Conservation (phyloP, 345 rosid species). For the Trapa incisa region DNA sequence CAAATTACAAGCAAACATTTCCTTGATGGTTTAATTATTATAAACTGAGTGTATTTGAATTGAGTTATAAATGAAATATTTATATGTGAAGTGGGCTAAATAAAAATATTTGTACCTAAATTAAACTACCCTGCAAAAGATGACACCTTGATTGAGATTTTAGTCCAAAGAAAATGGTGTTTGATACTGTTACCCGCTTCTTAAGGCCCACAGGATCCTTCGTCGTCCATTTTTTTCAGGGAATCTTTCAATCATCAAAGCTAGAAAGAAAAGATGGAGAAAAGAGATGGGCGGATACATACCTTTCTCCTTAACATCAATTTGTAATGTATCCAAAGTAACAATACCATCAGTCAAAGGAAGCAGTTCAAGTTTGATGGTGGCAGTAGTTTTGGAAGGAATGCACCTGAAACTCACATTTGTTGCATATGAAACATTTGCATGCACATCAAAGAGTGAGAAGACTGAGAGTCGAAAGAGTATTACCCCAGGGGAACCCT, state of each 20-base stretch:
- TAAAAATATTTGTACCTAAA: no score
- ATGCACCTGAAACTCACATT: conserved; percentile 53
- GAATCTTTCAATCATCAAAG: neutral
- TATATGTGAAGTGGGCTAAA: no score
- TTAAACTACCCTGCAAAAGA: no score
- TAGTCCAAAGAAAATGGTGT: neutral
- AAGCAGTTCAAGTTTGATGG: conserved; percentile 84
- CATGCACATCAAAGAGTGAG: conserved; percentile 8
- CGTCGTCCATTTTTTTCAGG: neutral
- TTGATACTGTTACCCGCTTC: no score
- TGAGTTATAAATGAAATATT: no score
- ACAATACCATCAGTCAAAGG: conserved; percentile 98
- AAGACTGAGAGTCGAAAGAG: conserved; percentile 9
- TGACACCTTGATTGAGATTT: neutral
- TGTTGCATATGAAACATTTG: neutral
- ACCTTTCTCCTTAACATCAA: conserved; percentile 96
- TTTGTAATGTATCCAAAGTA: conserved; percentile 71
- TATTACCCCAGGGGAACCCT: conserved; percentile 93
- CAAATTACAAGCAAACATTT: no score
- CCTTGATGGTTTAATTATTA: no score
- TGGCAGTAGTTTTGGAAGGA: conserved; percentile 78
- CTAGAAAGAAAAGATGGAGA: neutral
- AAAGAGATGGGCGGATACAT: conserved; percentile 9
- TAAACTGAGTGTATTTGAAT: no score
- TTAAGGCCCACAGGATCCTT: neutral